Evolutionary conservation across 75 land plant genomes (phyloP).

Genomic region (Pinus albicaulis): DNA sequence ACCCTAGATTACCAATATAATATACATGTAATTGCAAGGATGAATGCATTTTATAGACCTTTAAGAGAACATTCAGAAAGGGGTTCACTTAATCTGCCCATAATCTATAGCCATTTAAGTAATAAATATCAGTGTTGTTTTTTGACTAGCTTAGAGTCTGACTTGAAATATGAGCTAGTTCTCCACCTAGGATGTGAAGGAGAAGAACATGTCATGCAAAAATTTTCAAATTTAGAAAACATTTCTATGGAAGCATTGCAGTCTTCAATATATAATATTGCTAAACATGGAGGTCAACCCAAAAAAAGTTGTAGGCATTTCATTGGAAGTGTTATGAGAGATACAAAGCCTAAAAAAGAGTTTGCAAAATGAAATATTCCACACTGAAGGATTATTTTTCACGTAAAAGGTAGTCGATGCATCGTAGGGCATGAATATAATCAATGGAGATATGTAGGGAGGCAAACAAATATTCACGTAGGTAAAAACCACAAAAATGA

Average conservation of each 20-base stretch:
- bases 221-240: neutral
- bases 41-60: neutral
- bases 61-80: slow-evolving; percentile 6
- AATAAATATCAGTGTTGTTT: neutral
- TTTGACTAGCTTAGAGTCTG: neutral
- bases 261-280: neutral
- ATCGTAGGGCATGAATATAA: too few species aligned
- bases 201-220: neutral
- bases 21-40: neutral
- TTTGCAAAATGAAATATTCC: neutral
- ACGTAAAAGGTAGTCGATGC: too few species aligned
- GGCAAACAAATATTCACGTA: too few species aligned
- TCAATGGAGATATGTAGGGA: too few species aligned
- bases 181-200: neutral
- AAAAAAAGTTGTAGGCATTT: slow-evolving; percentile 29
- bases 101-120: neutral
- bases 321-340: slow-evolving; percentile 41
- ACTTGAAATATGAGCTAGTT: neutral
- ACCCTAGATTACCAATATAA: neutral
- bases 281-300: neutral
- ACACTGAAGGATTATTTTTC: neutral
- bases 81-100: neutral
- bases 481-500: too few species aligned
- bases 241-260: neutral
- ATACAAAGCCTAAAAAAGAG: neutral